These are phyloP conservation scores for Arthrinium puccinioides DNA, from an alignment of 2,329 filamentous ascomycete species.

Conservation along the genomic window DNA sequence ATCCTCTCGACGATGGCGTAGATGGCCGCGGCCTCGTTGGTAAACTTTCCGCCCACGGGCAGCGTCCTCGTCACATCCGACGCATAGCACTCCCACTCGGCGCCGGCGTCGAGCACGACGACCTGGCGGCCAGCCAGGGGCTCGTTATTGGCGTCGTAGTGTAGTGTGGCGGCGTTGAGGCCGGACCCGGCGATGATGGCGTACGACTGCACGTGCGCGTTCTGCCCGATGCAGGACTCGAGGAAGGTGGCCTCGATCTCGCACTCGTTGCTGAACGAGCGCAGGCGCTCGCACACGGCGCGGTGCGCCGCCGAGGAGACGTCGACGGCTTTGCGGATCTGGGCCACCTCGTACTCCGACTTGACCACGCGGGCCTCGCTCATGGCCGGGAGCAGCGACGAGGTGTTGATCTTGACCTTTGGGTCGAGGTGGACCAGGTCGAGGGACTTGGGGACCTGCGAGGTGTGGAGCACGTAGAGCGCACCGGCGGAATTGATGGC, in stretches of 20 bases:
- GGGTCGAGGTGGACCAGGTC: slow-evolving; percentile 17
- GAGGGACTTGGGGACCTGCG: slow-evolving; percentile 31
- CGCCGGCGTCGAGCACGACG: slow-evolving; percentile 80
- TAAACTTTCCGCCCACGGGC: slow-evolving; percentile 55
- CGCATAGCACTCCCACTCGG: slow-evolving; percentile 79
- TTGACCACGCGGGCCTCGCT: slow-evolving; percentile 77
- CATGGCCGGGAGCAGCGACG: slow-evolving; percentile 61
- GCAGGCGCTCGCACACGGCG: slow-evolving; percentile 59
- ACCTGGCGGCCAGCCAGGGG: slow-evolving; percentile 62
- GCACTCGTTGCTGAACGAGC: slow-evolving; percentile 64
- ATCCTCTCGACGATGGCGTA: slow-evolving; percentile 75
- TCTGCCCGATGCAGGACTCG: slow-evolving; percentile 62
- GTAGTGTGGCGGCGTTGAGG: slow-evolving; percentile 73
- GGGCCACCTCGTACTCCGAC: slow-evolving; percentile 74
- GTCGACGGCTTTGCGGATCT: slow-evolving; percentile 73
- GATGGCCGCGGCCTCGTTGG: slow-evolving; percentile 44
- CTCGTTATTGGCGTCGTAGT: slow-evolving; percentile 78
- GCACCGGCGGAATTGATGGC: slow-evolving; percentile 33
- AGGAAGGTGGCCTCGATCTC: slow-evolving; percentile 77
- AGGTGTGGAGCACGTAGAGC: slow-evolving; percentile 37
- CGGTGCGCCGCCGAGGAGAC: slow-evolving; percentile 74
- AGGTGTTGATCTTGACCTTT: slow-evolving; percentile 36
- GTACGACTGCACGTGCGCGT: slow-evolving; percentile 76
- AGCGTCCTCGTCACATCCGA: slow-evolving; percentile 87
- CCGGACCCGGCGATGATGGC: slow-evolving; percentile 83